These are phyloP conservation scores for Picea abies DNA, from an alignment of 83 land plant genomes.

Conservation along the genomic window DNA sequence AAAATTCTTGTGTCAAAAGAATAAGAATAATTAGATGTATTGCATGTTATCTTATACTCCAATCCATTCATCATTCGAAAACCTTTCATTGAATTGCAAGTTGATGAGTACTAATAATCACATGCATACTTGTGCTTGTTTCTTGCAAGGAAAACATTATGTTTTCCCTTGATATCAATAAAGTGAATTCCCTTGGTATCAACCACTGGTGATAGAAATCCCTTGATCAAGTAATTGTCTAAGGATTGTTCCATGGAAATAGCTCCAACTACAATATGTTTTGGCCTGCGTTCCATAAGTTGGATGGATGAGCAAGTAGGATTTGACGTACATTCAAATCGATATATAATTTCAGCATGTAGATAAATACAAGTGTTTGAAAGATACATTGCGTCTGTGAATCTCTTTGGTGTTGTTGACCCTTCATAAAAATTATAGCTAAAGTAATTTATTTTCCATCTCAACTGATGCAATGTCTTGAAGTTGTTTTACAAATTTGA, in stretches of 20 bases:
- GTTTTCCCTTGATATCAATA: constrained; percentile 34
- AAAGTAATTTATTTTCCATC: no score
- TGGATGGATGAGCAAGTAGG: no score
- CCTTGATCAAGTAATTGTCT: constrained; percentile 50
- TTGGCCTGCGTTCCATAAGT: constrained; percentile 59
- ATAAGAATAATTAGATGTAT: constrained; percentile 83
- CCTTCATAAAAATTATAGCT: no score
- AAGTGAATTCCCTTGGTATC: constrained; percentile 25
- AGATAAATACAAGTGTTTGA: no score
- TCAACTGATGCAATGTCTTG: no score
- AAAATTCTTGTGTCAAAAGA: no score
- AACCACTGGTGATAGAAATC: constrained; percentile 42
- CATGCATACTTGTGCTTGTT: constrained; percentile 42
- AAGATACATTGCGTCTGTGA: no score
- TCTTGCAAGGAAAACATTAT: constrained; percentile 57
- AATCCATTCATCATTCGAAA: constrained; percentile 69
- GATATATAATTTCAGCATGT: no score
- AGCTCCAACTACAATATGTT: constrained; percentile 66
- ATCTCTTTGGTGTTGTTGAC: no score
- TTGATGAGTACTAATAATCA: constrained; percentile 45
- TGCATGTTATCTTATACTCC: constrained; percentile 88
- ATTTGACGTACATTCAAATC: no score
- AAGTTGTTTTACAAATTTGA: no score
- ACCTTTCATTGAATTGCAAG: constrained; percentile 59
- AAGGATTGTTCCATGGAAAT: constrained; percentile 64